Percentiles rank a stretch among this genome's conserved stretches.
phyloP scores from a whole-genome alignment of 2,329 filamentous ascomycete species.

The Emergomyces africanus region DNA sequence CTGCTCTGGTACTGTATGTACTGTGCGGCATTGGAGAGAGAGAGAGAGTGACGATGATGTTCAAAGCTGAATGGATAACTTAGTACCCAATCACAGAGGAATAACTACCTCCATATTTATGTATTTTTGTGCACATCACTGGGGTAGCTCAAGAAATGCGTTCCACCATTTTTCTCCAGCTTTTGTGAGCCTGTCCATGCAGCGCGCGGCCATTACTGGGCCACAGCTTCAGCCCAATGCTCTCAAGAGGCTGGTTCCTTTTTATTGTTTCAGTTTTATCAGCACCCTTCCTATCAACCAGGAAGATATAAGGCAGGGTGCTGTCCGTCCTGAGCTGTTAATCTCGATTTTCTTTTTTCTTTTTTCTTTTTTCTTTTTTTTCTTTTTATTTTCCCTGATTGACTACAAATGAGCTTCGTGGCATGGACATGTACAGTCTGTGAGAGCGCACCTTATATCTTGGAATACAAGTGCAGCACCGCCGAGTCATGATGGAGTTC shows the following conservation, averaged over 20 bases:
- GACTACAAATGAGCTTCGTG: neutral
- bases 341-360: neutral
- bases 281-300: neutral
- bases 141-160: neutral
- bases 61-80: neutral
- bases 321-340: neutral
- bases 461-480: neutral
- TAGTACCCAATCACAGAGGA: neutral
- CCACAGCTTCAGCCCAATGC: neutral
- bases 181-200: neutral
- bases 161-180: neutral
- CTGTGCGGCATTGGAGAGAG: neutral
- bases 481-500: slow-evolving; percentile 6
- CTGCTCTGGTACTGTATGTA: no score
- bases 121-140: neutral
- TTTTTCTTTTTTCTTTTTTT: neutral
- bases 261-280: neutral
- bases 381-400: no score
- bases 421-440: no score
- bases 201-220: neutral
- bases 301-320: neutral
- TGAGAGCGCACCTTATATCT: neutral
- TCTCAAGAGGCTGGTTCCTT: neutral
- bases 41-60: neutral
- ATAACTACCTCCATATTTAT: no score